Conservation (phyloP, 75 land plant species). For the Selaginella tamariscina region DNA sequence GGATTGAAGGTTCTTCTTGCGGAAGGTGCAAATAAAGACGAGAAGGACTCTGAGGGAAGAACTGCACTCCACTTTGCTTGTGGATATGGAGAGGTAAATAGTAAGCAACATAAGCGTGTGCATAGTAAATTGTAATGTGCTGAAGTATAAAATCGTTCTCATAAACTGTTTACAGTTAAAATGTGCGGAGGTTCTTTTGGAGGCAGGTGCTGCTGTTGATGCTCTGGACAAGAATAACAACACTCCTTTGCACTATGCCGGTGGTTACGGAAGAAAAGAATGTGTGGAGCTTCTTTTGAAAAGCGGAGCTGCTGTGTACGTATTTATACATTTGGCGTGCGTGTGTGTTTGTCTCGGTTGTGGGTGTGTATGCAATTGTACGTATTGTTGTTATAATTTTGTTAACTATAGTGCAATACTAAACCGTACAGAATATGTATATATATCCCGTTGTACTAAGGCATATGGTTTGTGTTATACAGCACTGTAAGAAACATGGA, state of each 20-base stretch:
- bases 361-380: too few relatives aligned
- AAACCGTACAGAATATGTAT: too few relatives aligned
- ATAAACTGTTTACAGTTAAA: conserved; percentile 31
- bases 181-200: conserved; percentile 63
- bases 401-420: too few relatives aligned
- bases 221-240: conserved; percentile 82
- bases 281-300: conserved; percentile 77
- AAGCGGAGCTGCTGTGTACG: conserved; percentile 94
- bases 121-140: background rate
- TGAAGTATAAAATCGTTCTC: background rate
- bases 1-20: conserved; percentile 56
- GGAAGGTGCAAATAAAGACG: conserved; percentile 67
- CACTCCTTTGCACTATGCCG: conserved; percentile 89
- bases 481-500: conserved; percentile 86
- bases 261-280: conserved; percentile 72
- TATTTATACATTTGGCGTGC: background rate
- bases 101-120: background rate
- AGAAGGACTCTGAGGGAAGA: conserved; percentile 73
- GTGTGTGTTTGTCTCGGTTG: background rate
- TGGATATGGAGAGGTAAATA: conserved; percentile 79
- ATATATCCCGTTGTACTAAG: too few relatives aligned
- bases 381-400: too few relatives aligned
- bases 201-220: conserved; percentile 76
- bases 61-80: conserved; percentile 86
- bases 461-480: too few relatives aligned